phyloP scores from a whole-genome alignment of 805 yeast genomes.

The Nakazawaea anatomiae region DNA sequence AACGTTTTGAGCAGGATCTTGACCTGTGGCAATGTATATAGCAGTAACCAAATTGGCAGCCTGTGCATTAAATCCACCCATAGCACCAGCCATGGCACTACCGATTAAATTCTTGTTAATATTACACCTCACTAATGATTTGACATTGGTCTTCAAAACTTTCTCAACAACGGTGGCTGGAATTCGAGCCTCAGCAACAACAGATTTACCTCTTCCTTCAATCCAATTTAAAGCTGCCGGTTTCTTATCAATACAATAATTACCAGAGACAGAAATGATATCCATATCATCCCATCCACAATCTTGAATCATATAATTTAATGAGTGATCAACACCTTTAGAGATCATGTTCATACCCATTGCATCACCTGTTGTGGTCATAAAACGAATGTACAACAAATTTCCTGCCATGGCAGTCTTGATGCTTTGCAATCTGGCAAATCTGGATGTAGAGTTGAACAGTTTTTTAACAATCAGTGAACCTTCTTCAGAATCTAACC shows the following conservation, averaged over 20 bases:
- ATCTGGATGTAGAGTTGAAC: conserved; percentile 93
- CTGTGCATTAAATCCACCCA: conserved; percentile 98
- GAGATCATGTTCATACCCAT: conserved; percentile 99
- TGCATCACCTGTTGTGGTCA: conserved; percentile 99
- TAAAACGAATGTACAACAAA: conserved; percentile 80
- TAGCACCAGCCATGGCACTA: conserved; percentile 96
- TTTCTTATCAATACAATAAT: conserved; percentile 96
- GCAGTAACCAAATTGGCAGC: conserved; percentile 97
- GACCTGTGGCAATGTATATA: conserved; percentile 90
- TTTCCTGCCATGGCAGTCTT: conserved; percentile 95
- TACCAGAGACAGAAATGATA: conserved; percentile 89
- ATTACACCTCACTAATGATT: conserved; percentile 86
- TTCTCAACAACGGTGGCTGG: conserved; percentile 76
- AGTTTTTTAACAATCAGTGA: conserved; percentile 76
- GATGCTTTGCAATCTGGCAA: conserved; percentile 87
- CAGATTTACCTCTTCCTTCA: conserved; percentile 97
- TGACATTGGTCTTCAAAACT: conserved; percentile 88
- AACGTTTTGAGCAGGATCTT: conserved; percentile 99
- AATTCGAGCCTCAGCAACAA: conserved; percentile 91
- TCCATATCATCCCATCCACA: conserved; percentile 94
- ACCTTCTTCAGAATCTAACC: conserved; percentile 97
- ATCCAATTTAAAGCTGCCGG: conserved; percentile 99
- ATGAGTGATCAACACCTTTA: conserved; percentile 89
- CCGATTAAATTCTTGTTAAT: conserved; percentile 88
- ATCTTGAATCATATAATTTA: conserved; percentile 78